phyloP scores from a whole-genome alignment of 2,329 filamentous ascomycete genomes.

The Penicillium sp. region DNA sequence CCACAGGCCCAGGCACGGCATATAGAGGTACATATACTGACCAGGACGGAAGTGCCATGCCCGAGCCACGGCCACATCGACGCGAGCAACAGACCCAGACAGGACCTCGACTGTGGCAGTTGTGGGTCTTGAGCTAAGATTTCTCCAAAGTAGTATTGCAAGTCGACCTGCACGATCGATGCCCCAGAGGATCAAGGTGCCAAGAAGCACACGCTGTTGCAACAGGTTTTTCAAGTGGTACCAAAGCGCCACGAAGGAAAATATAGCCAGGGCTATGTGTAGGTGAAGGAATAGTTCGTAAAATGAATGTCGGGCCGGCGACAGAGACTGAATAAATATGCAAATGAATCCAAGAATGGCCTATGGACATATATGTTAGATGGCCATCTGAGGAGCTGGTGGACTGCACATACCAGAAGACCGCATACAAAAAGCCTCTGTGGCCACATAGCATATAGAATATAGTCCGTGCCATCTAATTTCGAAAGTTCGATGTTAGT shows the following conservation, averaged over 20 bases:
- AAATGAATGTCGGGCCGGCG: conserved; percentile 43
- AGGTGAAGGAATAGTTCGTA: conserved; percentile 46
- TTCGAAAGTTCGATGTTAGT: background rate
- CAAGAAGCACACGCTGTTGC: conserved; percentile 31
- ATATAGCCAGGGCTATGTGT: conserved; percentile 41
- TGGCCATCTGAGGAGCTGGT: background rate
- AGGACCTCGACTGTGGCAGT: conserved; percentile 55
- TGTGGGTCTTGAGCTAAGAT: conserved; percentile 47
- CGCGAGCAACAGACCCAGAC: conserved; percentile 54
- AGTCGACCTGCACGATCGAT: conserved; percentile 46
- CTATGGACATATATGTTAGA: conserved; percentile 26
- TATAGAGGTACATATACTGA: conserved; percentile 57
- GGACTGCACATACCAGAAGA: conserved; percentile 31
- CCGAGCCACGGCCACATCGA: conserved; percentile 31
- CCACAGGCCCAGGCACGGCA: conserved; percentile 47
- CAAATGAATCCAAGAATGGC: conserved; percentile 38
- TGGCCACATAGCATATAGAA: conserved; percentile 27
- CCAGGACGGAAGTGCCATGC: conserved; percentile 41
- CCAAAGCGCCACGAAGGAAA: conserved; percentile 40
- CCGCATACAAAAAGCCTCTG: conserved; percentile 31
- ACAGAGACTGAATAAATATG: conserved; percentile 42
- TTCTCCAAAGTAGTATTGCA: conserved; percentile 51
- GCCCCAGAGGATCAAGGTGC: conserved; percentile 34
- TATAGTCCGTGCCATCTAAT: conserved; percentile 55
- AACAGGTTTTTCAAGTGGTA: conserved; percentile 32